phyloP scores from a whole-genome alignment of 768 basidiomycete species.

The Amanita rubescens region DNA sequence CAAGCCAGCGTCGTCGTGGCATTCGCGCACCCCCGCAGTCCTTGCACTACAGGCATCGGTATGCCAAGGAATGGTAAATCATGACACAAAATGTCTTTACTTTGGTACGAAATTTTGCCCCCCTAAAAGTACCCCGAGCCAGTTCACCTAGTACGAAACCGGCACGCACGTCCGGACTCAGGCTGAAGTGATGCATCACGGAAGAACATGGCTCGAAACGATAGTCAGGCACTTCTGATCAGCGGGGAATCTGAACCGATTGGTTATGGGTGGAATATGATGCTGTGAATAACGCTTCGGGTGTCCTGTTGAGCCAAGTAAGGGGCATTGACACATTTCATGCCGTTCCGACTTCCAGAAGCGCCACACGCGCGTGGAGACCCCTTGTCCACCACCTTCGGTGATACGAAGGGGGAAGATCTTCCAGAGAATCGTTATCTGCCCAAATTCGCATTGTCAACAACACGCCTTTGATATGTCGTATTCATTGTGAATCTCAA shows the following conservation, averaged over 20 bases:
- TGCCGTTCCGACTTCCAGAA: not conserved
- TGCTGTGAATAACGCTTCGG: not conserved
- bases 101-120: not conserved
- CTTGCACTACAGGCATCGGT: not conserved
- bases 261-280: not conserved
- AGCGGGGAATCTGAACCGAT: not conserved
- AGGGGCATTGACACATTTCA: not conserved
- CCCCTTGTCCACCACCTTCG: not conserved
- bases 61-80: not conserved
- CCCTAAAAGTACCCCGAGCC: not conserved
- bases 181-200: not conserved
- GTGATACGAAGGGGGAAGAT: not conserved
- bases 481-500: not conserved
- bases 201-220: not conserved
- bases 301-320: not conserved
- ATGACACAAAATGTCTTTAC: not conserved
- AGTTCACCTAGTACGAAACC: not conserved
- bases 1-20: not conserved
- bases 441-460: not conserved
- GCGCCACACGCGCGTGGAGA: not conserved
- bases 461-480: not conserved
- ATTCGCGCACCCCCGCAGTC: not conserved
- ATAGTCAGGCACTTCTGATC: not conserved
- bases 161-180: not conserved
- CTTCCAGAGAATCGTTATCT: not conserved